Evolutionary conservation across 352 stramenopile genomes (phyloP).

Genomic region (Pythium apleroticum): DNA sequence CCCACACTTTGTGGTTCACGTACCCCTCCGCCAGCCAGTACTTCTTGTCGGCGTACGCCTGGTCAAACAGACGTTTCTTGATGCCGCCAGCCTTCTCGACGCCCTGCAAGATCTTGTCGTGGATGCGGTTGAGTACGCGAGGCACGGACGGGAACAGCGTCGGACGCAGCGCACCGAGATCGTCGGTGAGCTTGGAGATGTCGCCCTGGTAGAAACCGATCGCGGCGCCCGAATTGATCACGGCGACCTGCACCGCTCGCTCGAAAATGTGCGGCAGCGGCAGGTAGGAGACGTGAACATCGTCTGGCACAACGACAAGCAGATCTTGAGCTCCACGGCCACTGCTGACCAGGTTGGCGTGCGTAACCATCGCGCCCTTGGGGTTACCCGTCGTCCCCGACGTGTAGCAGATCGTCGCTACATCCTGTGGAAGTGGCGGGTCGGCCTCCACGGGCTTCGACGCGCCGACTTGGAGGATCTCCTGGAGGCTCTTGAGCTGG

Average conservation of each 20-base stretch:
- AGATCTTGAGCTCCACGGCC: background rate
- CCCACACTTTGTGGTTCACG: slow-evolving; percentile 78
- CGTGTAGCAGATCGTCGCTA: slow-evolving; percentile 92
- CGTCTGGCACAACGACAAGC: slow-evolving; percentile 18
- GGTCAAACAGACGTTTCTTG: slow-evolving; percentile 52
- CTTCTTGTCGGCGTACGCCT: slow-evolving; percentile 41
- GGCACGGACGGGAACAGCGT: slow-evolving; percentile 92
- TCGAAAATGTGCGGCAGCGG: slow-evolving; percentile 97
- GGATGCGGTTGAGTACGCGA: slow-evolving; percentile 94
- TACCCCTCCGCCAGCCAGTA: slow-evolving; percentile 33
- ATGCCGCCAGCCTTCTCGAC: slow-evolving; percentile 41
- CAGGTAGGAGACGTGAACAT: slow-evolving; percentile 94
- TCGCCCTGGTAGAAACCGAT: slow-evolving; percentile 81
- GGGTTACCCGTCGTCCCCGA: slow-evolving; percentile 93
- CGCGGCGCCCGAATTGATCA: slow-evolving; percentile 81
- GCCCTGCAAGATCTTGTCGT: slow-evolving; percentile 90
- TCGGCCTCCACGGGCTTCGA: slow-evolving; percentile 27
- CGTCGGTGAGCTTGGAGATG: slow-evolving; percentile 90
- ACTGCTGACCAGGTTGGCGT: slow-evolving; percentile 51
- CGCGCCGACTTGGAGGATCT: slow-evolving; percentile 32
- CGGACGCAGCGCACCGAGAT: slow-evolving; percentile 88
- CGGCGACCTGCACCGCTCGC: slow-evolving; percentile 78
- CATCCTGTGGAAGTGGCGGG: slow-evolving; percentile 52
- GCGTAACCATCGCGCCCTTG: slow-evolving; percentile 93
- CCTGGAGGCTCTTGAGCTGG: slow-evolving; percentile 34